A percentile compares a stretch with the other conserved stretches of the same genome.
phyloP scores from a whole-genome alignment of 2,329 filamentous ascomycete genomes.

The Hirsutella rhossiliensis region DNA sequence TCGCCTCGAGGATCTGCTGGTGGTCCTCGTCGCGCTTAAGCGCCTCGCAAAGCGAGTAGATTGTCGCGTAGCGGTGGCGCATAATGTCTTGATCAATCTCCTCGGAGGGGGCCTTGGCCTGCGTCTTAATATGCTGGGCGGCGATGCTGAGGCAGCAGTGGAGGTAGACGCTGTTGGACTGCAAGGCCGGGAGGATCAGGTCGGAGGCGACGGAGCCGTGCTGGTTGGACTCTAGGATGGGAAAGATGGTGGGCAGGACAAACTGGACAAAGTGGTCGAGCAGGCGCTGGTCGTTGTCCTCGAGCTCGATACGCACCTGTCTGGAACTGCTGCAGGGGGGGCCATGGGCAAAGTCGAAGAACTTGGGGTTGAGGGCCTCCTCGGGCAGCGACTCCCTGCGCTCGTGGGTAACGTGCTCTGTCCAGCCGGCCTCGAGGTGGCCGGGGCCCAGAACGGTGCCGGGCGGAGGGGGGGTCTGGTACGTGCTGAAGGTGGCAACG shows the following conservation, averaged over 20 bases:
- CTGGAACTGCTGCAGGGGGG: conserved; percentile 45
- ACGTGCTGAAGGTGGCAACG: conserved; percentile 88
- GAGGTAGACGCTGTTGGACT: conserved; percentile 84
- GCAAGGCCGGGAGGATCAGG: conserved; percentile 75
- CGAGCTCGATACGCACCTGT: conserved; percentile 67
- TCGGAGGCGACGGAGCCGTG: conserved; percentile 71
- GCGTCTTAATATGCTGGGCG: conserved; percentile 81
- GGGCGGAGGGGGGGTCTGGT: conserved; percentile 62
- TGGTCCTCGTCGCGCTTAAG: conserved; percentile 73
- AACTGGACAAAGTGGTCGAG: conserved; percentile 85
- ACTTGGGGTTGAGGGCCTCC: conserved; percentile 60
- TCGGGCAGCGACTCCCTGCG: conserved; percentile 53
- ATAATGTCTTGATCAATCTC: conserved; percentile 85
- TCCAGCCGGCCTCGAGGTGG: conserved; percentile 52
- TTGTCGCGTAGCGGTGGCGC: conserved; percentile 79
- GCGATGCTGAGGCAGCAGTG: conserved; percentile 93
- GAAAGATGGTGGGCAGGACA: conserved; percentile 82
- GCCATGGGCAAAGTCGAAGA: conserved; percentile 71
- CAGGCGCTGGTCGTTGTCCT: conserved; percentile 76
- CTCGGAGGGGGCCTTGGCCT: conserved; percentile 47
- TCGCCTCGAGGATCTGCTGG: conserved; percentile 80
- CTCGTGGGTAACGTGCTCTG: conserved; percentile 21
- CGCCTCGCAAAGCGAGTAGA: conserved; percentile 73
- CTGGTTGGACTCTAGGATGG: conserved; percentile 81
- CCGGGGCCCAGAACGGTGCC: conserved; percentile 54